Evolutionary conservation across 73 alveolate genomes (phyloP).

Genomic region (Stentor coeruleus): DNA sequence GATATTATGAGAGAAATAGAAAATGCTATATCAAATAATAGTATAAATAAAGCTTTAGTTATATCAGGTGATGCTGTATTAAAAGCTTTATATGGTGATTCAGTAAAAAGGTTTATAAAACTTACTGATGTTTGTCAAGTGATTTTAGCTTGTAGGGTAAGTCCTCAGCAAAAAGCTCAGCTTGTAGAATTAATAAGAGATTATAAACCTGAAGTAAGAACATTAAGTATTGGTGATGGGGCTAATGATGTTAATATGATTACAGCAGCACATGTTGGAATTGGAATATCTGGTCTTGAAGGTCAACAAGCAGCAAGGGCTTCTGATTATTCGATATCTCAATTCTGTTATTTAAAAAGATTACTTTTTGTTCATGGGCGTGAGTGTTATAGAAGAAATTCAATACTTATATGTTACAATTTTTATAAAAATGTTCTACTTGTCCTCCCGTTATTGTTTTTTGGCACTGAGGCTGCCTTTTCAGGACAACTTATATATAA

Average conservation of each 20-base stretch:
- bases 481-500: constrained; percentile 55
- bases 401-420: constrained; percentile 81
- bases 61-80: constrained; percentile 83
- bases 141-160: constrained; percentile 92
- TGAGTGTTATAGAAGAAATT: constrained; percentile 93
- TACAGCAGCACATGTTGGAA: constrained; percentile 92
- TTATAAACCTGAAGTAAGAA: constrained; percentile 56
- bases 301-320: constrained; percentile 96
- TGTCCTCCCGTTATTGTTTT: constrained; percentile 69
- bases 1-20: not conserved
- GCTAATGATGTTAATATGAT: constrained; percentile 99
- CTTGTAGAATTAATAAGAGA: constrained; percentile 76
- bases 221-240: constrained; percentile 98
- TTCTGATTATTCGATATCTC: constrained; percentile 87
- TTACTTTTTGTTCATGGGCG: constrained; percentile 92
- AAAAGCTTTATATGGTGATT: constrained; percentile 47
- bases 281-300: constrained; percentile 93
- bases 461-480: constrained; percentile 53
- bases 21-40: too few species aligned
- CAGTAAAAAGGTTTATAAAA: constrained; percentile 49
- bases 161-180: constrained; percentile 90
- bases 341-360: constrained; percentile 77
- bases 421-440: constrained; percentile 88
- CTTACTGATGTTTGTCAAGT: constrained; percentile 37
- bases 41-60: constrained; percentile 60